Evolutionary conservation across 169 alveolate genomes (phyloP).

Genomic region (Besnoitia besnoiti): DNA sequence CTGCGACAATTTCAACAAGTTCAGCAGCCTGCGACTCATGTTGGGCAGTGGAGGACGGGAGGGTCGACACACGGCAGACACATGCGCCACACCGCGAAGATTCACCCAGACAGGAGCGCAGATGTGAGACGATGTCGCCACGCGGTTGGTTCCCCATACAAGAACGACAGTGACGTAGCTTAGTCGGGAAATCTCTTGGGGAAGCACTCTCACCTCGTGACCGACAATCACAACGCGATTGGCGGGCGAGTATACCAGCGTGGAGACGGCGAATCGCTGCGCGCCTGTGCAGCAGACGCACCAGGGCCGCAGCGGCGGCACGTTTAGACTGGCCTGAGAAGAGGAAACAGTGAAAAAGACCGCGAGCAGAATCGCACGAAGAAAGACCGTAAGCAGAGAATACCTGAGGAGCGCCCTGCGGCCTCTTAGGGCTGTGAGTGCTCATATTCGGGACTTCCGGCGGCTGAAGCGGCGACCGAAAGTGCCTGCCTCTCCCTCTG

Average conservation of each 20-base stretch:
- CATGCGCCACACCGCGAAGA: too few relatives aligned
- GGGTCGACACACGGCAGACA: too few relatives aligned
- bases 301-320: conserved; percentile 27
- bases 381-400: not conserved
- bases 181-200: too few relatives aligned
- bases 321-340: conserved; percentile 4
- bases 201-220: conserved; percentile 2
- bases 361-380: not conserved
- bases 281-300: conserved; percentile 35
- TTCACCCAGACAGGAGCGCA: too few relatives aligned
- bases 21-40: too few relatives aligned
- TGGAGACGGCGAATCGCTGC: conserved; percentile 35
- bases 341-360: not conserved
- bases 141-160: too few relatives aligned
- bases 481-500: too few relatives aligned
- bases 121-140: too few relatives aligned
- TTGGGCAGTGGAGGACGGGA: too few relatives aligned
- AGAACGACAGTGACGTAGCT: not conserved
- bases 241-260: not conserved
- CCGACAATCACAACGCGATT: not conserved
- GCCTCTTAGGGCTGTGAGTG: not conserved
- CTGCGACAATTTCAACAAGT: too few relatives aligned
- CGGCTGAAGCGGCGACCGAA: not conserved
- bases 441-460: not conserved
- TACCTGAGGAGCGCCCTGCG: not conserved